Evolutionary conservation across 371 early-diverging fungal genomes (phyloP), one percentile per base, ranked within the genome.

Genomic region (Batkoa obscura): DNA sequence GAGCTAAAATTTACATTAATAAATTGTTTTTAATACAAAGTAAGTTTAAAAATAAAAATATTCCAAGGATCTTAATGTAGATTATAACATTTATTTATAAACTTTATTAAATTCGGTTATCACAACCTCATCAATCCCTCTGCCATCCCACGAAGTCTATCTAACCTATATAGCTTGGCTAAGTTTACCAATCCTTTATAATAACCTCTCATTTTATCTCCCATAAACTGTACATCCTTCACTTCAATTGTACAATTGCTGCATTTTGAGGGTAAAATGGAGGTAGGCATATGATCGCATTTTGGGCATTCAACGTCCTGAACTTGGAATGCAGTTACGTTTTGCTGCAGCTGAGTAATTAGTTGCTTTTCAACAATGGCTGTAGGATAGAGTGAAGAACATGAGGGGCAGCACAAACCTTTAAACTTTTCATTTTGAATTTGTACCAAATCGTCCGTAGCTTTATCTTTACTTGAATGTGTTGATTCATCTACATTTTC

Each of bases 221-320:
- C 45, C n/a, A 15, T 45, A n/a, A 8, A 45, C 45, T 45, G 45
- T 8, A 3, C 15, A 23, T 45, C 17, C 15, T 4, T 45, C 4
- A 45, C 10, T 4, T n/a, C 3, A n/a, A 45, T 23, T 36, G 10
- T 38, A n/a, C 53, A 53, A 10, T 36, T 34, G 38, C n/a, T 34
- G 30, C 53, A 53, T 12, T 37, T 53, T 12, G 5, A 2, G 3
- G 35, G 32, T n/a, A 53, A n/a, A 23, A 39, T 12, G 3, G 35
- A 37, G 10, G 71, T 75, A 59, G 85, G 87, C 45, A 90, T 73
- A 43, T 72, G 62, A 12, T 77, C 73, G 58, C 97, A 96, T 39
- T 84, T 84, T 5, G 60, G 59, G 66, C 97, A 96, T 35, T 69
- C 65, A 35, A 91, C 58, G 58, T 93, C 94, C 66, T 94, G 94